A percentile compares a stretch with the other conserved stretches of the same genome.
These are phyloP conservation scores for Lojkania enalia DNA, from an alignment of 2,329 filamentous ascomycete genomes.

Conservation along the genomic window DNA sequence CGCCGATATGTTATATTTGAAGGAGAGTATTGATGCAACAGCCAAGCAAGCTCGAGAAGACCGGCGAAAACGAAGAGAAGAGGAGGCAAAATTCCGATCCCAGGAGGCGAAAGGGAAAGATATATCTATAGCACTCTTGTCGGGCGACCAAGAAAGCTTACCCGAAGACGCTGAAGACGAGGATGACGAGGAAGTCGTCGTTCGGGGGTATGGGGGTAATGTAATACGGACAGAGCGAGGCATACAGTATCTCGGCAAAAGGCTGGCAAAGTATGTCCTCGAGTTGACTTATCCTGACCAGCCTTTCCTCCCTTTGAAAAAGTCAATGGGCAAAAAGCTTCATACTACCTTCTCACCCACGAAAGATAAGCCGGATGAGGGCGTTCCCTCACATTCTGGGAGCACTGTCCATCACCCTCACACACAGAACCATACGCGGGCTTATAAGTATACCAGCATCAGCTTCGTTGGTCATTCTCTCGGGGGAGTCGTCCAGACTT, in stretches of 20 bases:
- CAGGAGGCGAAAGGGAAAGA: constrained; percentile 13
- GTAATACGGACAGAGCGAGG: constrained; percentile 89
- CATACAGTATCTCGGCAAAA: constrained; percentile 95
- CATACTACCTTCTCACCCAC: constrained; percentile 52
- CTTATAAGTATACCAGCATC: constrained; percentile 89
- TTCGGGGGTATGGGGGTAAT: constrained; percentile 87
- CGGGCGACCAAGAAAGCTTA: constrained; percentile 55
- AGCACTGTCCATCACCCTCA: constrained; percentile 61
- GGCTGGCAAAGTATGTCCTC: constrained; percentile 87
- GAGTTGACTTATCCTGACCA: constrained; percentile 93
- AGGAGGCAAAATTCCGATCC: constrained; percentile 21
- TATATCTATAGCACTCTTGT: constrained; percentile 51
- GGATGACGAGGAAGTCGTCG: constrained; percentile 81
- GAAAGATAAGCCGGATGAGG: constrained; percentile 49
- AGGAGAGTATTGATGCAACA: constrained; percentile 91
- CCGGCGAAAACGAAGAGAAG: constrained; percentile 60
- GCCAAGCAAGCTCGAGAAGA: constrained; percentile 73
- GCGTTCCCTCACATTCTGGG: constrained; percentile 59
- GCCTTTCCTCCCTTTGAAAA: constrained; percentile 73
- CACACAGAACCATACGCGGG: constrained; percentile 53
- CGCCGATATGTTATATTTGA: constrained; percentile 94
- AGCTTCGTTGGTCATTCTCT: constrained; percentile 93
- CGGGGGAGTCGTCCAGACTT: constrained; percentile 87
- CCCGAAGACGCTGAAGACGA: constrained; percentile 54
- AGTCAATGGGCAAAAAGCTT: constrained; percentile 54